A percentile compares a stretch with the other conserved stretches of the same genome.
These are phyloP conservation scores for Leptoxyphium fumago DNA, from an alignment of 2,329 filamentous ascomycete species.

Conservation along the genomic window DNA sequence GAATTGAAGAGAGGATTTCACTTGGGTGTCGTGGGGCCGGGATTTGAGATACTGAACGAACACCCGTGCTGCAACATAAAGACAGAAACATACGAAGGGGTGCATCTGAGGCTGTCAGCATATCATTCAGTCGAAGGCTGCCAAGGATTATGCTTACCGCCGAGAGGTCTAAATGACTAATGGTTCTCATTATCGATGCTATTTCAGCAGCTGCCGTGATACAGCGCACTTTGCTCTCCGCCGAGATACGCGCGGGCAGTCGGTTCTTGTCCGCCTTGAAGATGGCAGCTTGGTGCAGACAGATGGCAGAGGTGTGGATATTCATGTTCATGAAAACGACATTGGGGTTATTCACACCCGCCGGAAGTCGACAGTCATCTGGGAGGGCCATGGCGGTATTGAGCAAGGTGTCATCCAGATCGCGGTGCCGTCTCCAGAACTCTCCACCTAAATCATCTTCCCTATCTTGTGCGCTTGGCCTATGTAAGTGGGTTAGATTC, in stretches of 20 bases:
- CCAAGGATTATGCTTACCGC: conserved; percentile 41
- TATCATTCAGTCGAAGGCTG: not conserved
- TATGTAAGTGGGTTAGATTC: conserved; percentile 81
- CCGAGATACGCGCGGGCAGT: conserved; percentile 59
- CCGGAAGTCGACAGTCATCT: conserved; percentile 61
- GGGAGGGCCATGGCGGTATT: conserved; percentile 80
- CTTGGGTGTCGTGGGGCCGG: conserved; percentile 68
- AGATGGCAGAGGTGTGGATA: conserved; percentile 91
- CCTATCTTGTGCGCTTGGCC: conserved; percentile 64
- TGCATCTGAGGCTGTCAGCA: conserved; percentile 54
- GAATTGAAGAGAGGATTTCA: conserved; percentile 72
- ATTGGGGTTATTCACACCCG: conserved; percentile 62
- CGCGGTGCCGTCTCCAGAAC: conserved; percentile 88
- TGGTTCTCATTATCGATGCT: conserved; percentile 86
- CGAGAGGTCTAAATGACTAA: conserved; percentile 77
- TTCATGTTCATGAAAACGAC: conserved; percentile 93
- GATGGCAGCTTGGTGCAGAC: conserved; percentile 93
- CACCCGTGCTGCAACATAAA: conserved; percentile 89
- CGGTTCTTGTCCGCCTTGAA: conserved; percentile 90
- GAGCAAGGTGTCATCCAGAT: conserved; percentile 77
- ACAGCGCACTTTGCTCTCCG: conserved; percentile 84
- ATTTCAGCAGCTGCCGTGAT: conserved; percentile 90
- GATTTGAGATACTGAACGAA: conserved; percentile 96
- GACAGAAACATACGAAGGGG: conserved; percentile 84
- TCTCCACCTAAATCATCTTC: conserved; percentile 81